phyloP scores from a whole-genome alignment of 768 basidiomycete species.

The Suillus discolor region DNA sequence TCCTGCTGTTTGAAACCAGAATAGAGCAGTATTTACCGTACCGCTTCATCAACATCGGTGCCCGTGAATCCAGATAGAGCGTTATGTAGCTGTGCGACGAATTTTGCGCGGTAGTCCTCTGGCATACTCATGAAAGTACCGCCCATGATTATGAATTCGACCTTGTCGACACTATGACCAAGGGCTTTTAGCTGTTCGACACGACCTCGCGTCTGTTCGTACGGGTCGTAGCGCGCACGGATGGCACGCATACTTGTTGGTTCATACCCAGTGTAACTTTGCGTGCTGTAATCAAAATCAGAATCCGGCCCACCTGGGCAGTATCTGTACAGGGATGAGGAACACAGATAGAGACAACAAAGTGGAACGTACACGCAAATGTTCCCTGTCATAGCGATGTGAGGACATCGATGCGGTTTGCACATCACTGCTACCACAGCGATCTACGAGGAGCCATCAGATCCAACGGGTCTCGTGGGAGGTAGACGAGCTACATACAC shows the following conservation, averaged over 20 bases:
- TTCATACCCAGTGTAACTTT: conserved; percentile 93
- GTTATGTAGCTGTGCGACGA: conserved; percentile 95
- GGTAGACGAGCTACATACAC: conserved; percentile 55
- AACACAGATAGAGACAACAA: neutral
- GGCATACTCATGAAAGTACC: conserved; percentile 99
- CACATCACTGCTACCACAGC: conserved; percentile 99
- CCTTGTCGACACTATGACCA: conserved; percentile 98
- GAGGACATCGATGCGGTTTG: conserved; percentile 98
- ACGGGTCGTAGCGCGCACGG: conserved; percentile 93
- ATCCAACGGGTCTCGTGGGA: neutral
- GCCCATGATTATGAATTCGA: conserved; percentile 95
- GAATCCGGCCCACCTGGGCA: conserved; percentile 99
- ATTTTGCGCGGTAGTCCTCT: conserved; percentile 91
- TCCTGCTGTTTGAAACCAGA: neutral
- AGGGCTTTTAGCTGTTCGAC: conserved; percentile 94
- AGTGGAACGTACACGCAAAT: conserved; percentile 84
- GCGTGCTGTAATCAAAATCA: conserved; percentile 99
- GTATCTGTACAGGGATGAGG: conserved; percentile 54
- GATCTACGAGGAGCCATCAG: conserved; percentile 56
- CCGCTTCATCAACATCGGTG: conserved; percentile 92
- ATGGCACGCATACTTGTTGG: conserved; percentile 99
- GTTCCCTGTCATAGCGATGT: conserved; percentile 99
- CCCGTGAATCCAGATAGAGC: conserved; percentile 95
- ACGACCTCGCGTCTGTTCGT: conserved; percentile 93
- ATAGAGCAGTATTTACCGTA: conserved; percentile 50